Conservation (phyloP, 176 grass and related monocot species). For the Hyparrhenia diplandra region DNA sequence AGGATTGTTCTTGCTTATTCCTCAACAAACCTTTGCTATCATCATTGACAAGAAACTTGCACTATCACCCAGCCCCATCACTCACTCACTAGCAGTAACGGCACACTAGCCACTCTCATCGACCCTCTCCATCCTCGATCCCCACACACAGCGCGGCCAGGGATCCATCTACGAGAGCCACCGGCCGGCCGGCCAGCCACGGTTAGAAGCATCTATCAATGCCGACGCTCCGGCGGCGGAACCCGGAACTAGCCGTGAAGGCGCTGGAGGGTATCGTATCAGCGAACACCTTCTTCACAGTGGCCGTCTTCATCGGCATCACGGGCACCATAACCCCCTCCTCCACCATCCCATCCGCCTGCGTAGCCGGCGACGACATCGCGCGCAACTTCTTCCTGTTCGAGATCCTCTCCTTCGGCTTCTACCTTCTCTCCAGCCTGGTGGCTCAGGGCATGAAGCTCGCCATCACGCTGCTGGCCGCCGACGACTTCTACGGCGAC, state of each 20-base stretch:
- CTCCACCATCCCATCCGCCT: background rate
- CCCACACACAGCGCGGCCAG: background rate
- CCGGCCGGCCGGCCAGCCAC: no score
- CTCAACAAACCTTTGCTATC: background rate
- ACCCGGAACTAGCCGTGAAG: slow-evolving; percentile 46
- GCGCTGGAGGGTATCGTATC: slow-evolving; percentile 52
- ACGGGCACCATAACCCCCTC: slow-evolving; percentile 37
- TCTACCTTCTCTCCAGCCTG: slow-evolving; percentile 54
- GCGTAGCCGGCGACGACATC: slow-evolving; percentile 47
- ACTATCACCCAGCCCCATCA: background rate
- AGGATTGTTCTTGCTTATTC: background rate
- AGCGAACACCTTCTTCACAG: slow-evolving; percentile 53
- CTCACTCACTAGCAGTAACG: background rate
- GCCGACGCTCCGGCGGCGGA: slow-evolving; percentile 48
- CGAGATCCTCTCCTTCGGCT: slow-evolving; percentile 59
- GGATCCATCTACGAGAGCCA: background rate
- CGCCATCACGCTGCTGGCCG: slow-evolving; percentile 27
- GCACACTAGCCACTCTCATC: background rate
- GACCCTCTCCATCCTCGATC: no score
- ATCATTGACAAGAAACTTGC: background rate
- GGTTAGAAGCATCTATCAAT: no score
- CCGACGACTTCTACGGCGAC: slow-evolving; percentile 29
- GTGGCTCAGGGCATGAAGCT: slow-evolving; percentile 58
- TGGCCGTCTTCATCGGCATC: slow-evolving; percentile 58
- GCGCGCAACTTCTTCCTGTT: slow-evolving; percentile 47